Evolutionary conservation across 2,329 filamentous ascomycete species (phyloP).

Genomic region (Lachnellula subtilissima): DNA sequence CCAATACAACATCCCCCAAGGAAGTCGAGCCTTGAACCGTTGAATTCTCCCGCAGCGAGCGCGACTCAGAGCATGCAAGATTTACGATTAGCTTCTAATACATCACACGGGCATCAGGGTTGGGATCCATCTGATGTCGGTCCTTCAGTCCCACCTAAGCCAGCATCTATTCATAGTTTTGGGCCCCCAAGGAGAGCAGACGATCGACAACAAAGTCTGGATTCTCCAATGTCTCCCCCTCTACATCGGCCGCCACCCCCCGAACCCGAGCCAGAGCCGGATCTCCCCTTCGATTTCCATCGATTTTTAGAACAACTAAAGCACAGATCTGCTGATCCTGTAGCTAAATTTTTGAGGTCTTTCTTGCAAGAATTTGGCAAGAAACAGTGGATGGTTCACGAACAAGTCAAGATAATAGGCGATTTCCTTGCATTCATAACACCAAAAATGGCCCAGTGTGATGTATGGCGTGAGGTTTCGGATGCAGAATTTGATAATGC

Average conservation of each 20-base stretch:
- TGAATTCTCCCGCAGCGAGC: constrained; percentile 33
- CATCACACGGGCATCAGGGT: constrained; percentile 7
- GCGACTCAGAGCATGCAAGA: constrained; percentile 27
- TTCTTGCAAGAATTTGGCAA: constrained; percentile 94
- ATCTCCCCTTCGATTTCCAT: constrained; percentile 93
- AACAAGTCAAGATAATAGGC: constrained; percentile 97
- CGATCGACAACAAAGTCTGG: constrained; percentile 43
- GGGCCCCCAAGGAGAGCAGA: constrained; percentile 31
- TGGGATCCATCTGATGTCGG: constrained; percentile 29
- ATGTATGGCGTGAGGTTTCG: constrained; percentile 92
- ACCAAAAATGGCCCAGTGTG: constrained; percentile 96
- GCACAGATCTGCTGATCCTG: constrained; percentile 95
- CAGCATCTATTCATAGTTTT: constrained; percentile 30
- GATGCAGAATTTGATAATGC: constrained; percentile 98
- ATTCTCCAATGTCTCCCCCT: constrained; percentile 42
- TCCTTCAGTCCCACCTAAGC: constrained; percentile 39
- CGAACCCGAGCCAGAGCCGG: constrained; percentile 72
- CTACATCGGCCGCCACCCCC: constrained; percentile 62
- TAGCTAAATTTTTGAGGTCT: constrained; percentile 90
- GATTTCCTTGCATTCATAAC: constrained; percentile 96
- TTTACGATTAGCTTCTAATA: constrained; percentile 22
- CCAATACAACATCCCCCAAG: constrained; percentile 70
- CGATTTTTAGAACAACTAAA: constrained; percentile 92
- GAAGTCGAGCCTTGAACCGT: constrained; percentile 78
- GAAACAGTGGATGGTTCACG: constrained; percentile 98